Evolutionary conservation across 2,329 filamentous ascomycete genomes (phyloP).

Genomic region (Cryoendolithus antarcticus): DNA sequence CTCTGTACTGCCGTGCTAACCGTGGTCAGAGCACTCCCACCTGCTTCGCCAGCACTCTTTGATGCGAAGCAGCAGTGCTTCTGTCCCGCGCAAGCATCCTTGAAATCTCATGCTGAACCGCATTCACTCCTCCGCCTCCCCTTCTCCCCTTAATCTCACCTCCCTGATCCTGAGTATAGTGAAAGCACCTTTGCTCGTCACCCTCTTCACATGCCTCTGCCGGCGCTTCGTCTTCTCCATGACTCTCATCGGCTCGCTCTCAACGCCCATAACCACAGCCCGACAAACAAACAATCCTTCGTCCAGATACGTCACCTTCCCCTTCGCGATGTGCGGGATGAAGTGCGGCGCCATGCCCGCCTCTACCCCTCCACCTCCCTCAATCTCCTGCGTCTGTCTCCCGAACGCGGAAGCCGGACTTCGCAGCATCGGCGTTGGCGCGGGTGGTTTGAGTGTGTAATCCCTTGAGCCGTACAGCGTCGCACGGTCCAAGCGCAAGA

Average conservation of each 20-base stretch:
- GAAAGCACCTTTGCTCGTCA: slow-evolving; percentile 82
- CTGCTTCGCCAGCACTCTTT: too few species aligned
- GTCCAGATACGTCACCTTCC: slow-evolving; percentile 51
- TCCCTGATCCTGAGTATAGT: slow-evolving; percentile 80
- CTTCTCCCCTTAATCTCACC: slow-evolving; percentile 48
- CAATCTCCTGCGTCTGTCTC: slow-evolving; percentile 1
- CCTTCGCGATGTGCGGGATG: slow-evolving; percentile 28
- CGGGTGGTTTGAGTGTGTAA: slow-evolving; percentile 68
- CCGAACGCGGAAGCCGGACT: slow-evolving; percentile 7
- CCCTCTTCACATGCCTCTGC: slow-evolving; percentile 53
- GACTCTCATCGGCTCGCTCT: slow-evolving; percentile 51
- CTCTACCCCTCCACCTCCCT: slow-evolving; percentile 7
- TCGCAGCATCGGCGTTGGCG: slow-evolving; percentile 34
- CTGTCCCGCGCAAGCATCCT: too few species aligned
- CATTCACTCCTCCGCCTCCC: not conserved
- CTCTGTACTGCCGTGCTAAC: too few species aligned
- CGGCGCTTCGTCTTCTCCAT: slow-evolving; percentile 53
- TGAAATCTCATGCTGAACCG: too few species aligned
- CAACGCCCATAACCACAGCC: slow-evolving; percentile 71
- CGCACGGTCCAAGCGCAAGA: slow-evolving; percentile 78
- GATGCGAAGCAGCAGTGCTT: too few species aligned
- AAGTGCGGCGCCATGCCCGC: slow-evolving; percentile 18
- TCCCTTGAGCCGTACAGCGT: slow-evolving; percentile 73
- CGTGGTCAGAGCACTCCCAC: too few species aligned
- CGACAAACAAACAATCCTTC: slow-evolving; percentile 74